Conservation (phyloP, 2,329 filamentous ascomycete species). For the Cylindrodendrum hubeiense region DNA sequence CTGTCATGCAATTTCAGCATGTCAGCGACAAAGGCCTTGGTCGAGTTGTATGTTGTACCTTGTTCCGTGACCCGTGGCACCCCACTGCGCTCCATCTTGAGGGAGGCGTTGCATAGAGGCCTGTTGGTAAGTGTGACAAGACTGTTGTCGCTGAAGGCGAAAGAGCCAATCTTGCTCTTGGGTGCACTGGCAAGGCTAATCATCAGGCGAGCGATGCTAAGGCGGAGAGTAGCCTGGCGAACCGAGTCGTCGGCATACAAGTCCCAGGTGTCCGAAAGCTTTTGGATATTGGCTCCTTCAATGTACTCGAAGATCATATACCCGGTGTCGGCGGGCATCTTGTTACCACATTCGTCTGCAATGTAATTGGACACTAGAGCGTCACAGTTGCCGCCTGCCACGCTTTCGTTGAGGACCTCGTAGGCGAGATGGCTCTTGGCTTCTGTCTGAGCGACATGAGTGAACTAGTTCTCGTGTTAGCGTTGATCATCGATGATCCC, state of each 20-base stretch:
- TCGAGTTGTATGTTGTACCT: background rate
- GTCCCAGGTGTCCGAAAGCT: background rate
- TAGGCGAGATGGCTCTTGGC: background rate
- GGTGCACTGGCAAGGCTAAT: background rate
- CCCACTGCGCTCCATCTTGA: background rate
- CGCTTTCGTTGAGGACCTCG: background rate
- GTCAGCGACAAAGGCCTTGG: background rate
- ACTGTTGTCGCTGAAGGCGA: background rate
- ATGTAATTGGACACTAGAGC: background rate
- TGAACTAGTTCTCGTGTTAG: background rate
- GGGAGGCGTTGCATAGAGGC: background rate
- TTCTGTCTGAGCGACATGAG: background rate
- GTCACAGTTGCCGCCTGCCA: too few relatives aligned
- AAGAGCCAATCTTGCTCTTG: background rate
- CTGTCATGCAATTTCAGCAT: slow-evolving; percentile 3
- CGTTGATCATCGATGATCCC: background rate
- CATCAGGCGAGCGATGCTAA: background rate
- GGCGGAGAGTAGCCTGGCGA: background rate
- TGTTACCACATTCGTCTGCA: background rate
- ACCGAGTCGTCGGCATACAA: background rate
- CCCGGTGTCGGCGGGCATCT: background rate
- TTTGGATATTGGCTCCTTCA: background rate
- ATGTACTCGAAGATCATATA: background rate
- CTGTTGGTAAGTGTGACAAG: background rate
- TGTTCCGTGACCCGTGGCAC: too few relatives aligned